Conservation (phyloP, 129 eudicot species). For the Lactuca sativa region DNA sequence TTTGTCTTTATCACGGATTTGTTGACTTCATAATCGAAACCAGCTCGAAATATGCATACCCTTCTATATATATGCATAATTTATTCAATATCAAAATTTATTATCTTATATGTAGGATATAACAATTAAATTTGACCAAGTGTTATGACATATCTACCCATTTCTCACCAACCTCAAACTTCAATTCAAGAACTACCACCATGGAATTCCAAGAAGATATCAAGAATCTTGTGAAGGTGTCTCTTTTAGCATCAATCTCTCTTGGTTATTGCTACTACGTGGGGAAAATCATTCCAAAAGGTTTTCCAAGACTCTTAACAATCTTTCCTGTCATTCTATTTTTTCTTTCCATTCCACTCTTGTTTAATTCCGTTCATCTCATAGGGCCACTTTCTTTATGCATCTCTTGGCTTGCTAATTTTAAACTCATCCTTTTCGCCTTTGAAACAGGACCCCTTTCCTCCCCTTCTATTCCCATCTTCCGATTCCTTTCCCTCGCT, state of each 20-base stretch:
- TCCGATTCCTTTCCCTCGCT: constrained; percentile 23
- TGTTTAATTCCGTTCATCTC: constrained; percentile 27
- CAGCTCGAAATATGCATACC: neutral
- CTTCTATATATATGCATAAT: neutral
- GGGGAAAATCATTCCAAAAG: constrained; percentile 29
- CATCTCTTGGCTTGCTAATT: constrained; percentile 44
- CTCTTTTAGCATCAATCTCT: constrained; percentile 9
- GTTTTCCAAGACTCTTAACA: constrained; percentile 27
- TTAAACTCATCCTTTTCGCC: constrained; percentile 45
- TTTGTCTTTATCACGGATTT: neutral
- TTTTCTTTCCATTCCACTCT: constrained; percentile 29
- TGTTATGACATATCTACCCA: too few relatives aligned
- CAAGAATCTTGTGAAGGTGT: constrained; percentile 28
- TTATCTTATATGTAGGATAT: too few relatives aligned
- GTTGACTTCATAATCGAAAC: neutral
- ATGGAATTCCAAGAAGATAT: constrained; percentile 38
- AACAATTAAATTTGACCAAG: neutral
- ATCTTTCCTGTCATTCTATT: constrained; percentile 32
- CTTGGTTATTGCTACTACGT: constrained; percentile 25
- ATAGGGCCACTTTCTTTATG: constrained; percentile 29
- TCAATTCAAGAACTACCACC: neutral
- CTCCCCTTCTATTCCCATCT: constrained; percentile 18
- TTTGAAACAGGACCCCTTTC: constrained; percentile 35
- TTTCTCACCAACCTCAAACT: neutral
- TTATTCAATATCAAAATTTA: too few relatives aligned